Evolutionary conservation across 2,329 filamentous ascomycete genomes (phyloP).

Genomic region (Ilyonectria sp.): DNA sequence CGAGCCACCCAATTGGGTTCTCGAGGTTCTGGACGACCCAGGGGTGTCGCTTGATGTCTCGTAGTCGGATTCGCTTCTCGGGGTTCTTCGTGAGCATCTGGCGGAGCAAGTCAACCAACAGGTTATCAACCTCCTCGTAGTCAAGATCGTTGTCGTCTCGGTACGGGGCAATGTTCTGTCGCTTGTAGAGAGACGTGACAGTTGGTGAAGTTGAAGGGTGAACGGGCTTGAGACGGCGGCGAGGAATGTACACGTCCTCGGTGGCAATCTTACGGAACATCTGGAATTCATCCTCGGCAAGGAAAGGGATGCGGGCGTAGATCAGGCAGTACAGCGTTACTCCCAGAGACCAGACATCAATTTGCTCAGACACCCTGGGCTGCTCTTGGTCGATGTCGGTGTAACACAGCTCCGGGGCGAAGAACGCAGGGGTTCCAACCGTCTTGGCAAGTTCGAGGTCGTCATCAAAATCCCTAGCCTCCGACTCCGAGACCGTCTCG

Average conservation of each 20-base stretch:
- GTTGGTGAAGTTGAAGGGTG: conserved; percentile 72
- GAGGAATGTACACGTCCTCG: conserved; percentile 91
- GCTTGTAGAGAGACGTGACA: conserved; percentile 69
- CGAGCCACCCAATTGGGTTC: conserved; percentile 87
- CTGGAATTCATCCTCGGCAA: conserved; percentile 91
- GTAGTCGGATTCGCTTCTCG: conserved; percentile 86
- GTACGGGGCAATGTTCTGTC: conserved; percentile 76
- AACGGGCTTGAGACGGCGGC: conserved; percentile 83
- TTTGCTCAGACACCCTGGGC: conserved; percentile 89
- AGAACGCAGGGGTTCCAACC: conserved; percentile 97
- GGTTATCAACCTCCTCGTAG: conserved; percentile 89
- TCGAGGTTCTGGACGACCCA: conserved; percentile 89
- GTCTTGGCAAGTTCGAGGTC: conserved; percentile 98
- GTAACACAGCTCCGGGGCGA: conserved; percentile 95
- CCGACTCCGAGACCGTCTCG: conserved; percentile 81
- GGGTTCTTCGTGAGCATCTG: conserved; percentile 92
- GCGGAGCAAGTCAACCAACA: conserved; percentile 82
- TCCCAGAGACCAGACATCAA: conserved; percentile 97
- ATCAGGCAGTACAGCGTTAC: conserved; percentile 97
- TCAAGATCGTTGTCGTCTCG: conserved; percentile 83
- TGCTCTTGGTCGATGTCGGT: conserved; percentile 80
- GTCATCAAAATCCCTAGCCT: conserved; percentile 90
- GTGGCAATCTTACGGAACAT: conserved; percentile 94
- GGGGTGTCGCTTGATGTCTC: conserved; percentile 93
- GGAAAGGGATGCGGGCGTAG: conserved; percentile 93